Base-by-base conservation (phyloP, 1,139 yeast genomes). In the Candida sanyaensis region DNA sequence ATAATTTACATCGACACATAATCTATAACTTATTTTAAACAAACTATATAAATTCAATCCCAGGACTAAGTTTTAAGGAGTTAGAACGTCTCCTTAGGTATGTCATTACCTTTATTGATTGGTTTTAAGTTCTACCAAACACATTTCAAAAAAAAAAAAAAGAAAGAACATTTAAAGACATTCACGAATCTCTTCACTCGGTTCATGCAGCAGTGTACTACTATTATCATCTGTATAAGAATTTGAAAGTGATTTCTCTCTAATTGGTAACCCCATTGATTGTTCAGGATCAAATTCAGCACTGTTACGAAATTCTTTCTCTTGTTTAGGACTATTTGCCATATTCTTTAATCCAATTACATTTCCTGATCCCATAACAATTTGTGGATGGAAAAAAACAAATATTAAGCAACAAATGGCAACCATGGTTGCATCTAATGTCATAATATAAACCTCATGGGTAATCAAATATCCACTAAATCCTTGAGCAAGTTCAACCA, bases 351-450 rank as follows among this genome's bases (percentile, higher is more conserved):
- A 47, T 27, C 42, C 47, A 41, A 55, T 46, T 3, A 48, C 42
- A 37, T 55, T 55, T 9, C 42, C 48, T 26, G 50, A 41, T 8
- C 88, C 86, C 51, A 81, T 72, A 0, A 75, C 77, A 42, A 70
- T 54, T 9, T 83, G 86, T 0, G 95, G 96, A 58, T 86, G 86
- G 61, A 79, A 71, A 0, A 81, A 66, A 1, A 83, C 63, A 51
- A 84, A 64, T 3, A 76, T 52, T 1, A 74, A 43, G 4, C 73
- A 75, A n/a, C 67, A 62, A 26, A 69, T 56, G 4, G 72, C 65
- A 58, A 88, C 75, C 87, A 88, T 81, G 23, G 86, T 61, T 0
- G 89, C 88, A 60, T 91, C 97, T 44, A 91, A 74, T n/a, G 82
- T 78, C 74, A 91, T 76, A 55, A 91, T 79, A 63, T 77, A 89